These are phyloP conservation scores for Eucalyptus guilfoylei DNA, from an alignment of 345 rosid genomes.

Conservation along the genomic window DNA sequence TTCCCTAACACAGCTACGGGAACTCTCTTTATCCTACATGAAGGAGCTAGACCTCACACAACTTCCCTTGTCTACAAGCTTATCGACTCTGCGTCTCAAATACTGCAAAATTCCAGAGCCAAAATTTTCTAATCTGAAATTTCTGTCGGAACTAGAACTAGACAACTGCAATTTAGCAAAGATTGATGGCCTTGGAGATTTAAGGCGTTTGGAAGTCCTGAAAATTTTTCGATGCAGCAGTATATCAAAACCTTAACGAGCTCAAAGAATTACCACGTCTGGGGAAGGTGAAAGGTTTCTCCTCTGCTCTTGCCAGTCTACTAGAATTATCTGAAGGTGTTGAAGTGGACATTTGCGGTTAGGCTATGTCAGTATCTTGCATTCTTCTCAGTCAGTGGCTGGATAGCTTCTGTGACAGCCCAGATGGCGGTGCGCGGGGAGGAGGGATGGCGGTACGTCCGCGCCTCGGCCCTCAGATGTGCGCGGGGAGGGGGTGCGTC, in stretches of 20 bases:
- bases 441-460: too few relatives aligned
- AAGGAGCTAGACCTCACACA: not conserved
- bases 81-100: not conserved
- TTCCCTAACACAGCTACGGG: not conserved
- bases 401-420: too few relatives aligned
- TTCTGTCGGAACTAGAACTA: not conserved
- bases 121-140: not conserved
- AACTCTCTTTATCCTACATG: not conserved
- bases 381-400: not conserved
- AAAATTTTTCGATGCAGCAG: accelerated
- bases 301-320: not conserved
- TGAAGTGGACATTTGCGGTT: too few relatives aligned
- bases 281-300: not conserved
- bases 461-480: too few relatives aligned
- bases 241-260: not conserved
- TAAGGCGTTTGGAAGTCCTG: not conserved
- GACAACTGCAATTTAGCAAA: not conserved
- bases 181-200: not conserved
- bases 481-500: too few relatives aligned
- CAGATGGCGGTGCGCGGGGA: too few relatives aligned
- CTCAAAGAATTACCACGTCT: not conserved
- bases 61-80: not conserved
- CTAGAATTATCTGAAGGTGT: not conserved
- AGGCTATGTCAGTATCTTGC: too few relatives aligned
- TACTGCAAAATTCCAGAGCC: not conserved